Evolutionary conservation across 2,329 filamentous ascomycete species (phyloP), one percentile per base, ranked within the genome.

Genomic region (Pseudogymnoascus sp.): DNA sequence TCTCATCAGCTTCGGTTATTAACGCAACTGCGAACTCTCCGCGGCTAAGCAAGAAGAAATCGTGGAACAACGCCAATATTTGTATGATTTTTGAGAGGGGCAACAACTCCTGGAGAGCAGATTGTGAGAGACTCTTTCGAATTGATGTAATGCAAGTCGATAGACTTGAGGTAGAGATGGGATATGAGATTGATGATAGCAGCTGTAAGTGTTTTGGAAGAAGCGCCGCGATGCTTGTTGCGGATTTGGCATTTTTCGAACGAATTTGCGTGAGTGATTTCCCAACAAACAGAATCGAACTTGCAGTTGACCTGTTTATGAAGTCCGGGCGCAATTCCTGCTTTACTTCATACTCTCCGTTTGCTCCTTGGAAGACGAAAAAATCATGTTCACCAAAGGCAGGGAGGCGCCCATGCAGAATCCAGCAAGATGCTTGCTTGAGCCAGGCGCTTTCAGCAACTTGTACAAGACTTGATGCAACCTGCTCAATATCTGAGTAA

Each of bases 11-110:
- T 74, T 97, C 90, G 35, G 87, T 83, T 1, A 95, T 90, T 25
- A 99, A 75, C 0, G 89, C 87, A 74, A 94, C 86, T 18, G 92
- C 91, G 72, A 99, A 99, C 72, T 97, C 94, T 59, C 93, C 93
- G 34, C 90, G 83, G 1, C 89, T 88, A 0, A 99, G 80, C 2
- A 99, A 80, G 66, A 97, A 90, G 74, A 96, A 97, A 61, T 94
- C 87, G 57, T 92, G 83, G 1, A 97, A 79, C 7, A 97, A 78
- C 28, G 85, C 83, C 12, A 97, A 77, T 58, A 89, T 84, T 65
- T 94, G 87, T 5, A 90, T 77, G 3, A 96, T 91, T 67, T 84
- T 88, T 9, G 83, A 79, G 5, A 91, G 76, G 0, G 94, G 94
- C 3, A 99, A 74, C 0, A 97, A 79, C 68, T 89, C 87, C 59